phyloP scores from a whole-genome alignment of 2,329 filamentous ascomycete genomes.

The Whalleya microplaca region DNA sequence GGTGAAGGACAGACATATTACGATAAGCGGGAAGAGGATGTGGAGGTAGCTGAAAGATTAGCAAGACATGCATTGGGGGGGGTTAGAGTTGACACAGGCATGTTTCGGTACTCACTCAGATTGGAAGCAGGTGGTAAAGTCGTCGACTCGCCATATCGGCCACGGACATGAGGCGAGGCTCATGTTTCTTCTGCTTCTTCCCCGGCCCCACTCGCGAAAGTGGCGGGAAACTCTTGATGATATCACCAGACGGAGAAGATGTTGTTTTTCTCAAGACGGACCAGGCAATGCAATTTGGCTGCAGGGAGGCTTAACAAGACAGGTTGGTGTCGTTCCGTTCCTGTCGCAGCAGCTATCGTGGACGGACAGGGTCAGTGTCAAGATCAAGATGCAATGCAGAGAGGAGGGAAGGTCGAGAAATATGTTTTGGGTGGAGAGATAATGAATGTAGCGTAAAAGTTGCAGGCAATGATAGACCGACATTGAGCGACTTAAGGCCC shows the following conservation, averaged over 20 bases:
- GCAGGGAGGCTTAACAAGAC: no score
- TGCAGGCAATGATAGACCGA: no score
- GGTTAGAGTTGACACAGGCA: not conserved
- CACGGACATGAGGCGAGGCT: conserved; percentile 58
- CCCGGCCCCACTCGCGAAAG: conserved; percentile 25
- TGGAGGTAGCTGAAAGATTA: conserved; percentile 68
- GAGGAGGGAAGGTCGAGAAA: not conserved
- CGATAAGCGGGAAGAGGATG: conserved; percentile 75
- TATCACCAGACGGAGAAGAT: conserved; percentile 21
- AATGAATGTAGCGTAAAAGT: not conserved
- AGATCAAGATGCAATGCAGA: not conserved
- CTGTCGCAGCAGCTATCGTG: not conserved
- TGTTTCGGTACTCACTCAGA: conserved; percentile 59
- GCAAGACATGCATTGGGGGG: conserved; percentile 4
- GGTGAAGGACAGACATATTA: conserved; percentile 71
- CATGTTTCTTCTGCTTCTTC: conserved; percentile 31
- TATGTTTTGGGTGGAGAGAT: not conserved
- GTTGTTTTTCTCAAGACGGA: not conserved
- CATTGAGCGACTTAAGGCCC: no score
- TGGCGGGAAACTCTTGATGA: conserved; percentile 14
- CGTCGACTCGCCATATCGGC: conserved; percentile 66
- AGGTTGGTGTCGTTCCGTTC: no score
- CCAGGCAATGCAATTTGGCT: no score
- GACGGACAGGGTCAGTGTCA: not conserved
- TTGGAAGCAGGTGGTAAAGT: conserved; percentile 66